Evolutionary conservation across 768 basidiomycete genomes (phyloP).

Genomic region (Tylopilus plumbeoviolaceoides): DNA sequence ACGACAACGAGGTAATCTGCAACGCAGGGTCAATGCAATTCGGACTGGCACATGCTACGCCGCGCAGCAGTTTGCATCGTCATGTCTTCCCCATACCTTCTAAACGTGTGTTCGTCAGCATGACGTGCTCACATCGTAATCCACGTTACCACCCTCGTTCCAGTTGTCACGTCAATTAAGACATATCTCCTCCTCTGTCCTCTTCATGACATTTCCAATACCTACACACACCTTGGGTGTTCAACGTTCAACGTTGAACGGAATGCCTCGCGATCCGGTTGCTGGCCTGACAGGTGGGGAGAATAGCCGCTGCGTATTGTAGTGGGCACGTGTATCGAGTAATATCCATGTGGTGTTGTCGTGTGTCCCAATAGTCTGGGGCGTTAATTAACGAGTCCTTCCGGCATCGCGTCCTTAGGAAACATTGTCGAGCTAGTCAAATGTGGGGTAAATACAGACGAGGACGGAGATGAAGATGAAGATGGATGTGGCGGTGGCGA

Average conservation of each 20-base stretch:
- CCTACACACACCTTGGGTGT: background rate
- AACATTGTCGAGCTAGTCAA: background rate
- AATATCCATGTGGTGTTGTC: background rate
- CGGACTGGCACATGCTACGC: background rate
- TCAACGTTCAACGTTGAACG: too few relatives aligned
- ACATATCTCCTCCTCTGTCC: background rate
- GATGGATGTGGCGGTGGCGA: background rate
- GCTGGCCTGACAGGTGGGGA: too few relatives aligned
- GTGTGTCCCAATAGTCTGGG: background rate
- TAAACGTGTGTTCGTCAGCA: slow-evolving; percentile 6
- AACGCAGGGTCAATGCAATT: background rate
- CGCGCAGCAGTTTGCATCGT: background rate
- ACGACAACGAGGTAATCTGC: slow-evolving; percentile 12
- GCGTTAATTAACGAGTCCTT: background rate
- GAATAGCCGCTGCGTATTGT: background rate
- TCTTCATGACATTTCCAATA: background rate
- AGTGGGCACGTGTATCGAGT: slow-evolving; percentile 3
- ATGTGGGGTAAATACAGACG: background rate
- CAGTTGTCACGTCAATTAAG: too few relatives aligned
- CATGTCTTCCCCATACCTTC: background rate
- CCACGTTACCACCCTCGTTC: background rate
- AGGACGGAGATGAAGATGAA: background rate
- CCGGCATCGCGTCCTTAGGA: background rate
- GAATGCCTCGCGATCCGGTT: too few relatives aligned
- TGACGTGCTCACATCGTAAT: slow-evolving; percentile 1